phyloP scores from a whole-genome alignment of 2,329 filamentous ascomycete genomes.

The Cercospora zeina region DNA sequence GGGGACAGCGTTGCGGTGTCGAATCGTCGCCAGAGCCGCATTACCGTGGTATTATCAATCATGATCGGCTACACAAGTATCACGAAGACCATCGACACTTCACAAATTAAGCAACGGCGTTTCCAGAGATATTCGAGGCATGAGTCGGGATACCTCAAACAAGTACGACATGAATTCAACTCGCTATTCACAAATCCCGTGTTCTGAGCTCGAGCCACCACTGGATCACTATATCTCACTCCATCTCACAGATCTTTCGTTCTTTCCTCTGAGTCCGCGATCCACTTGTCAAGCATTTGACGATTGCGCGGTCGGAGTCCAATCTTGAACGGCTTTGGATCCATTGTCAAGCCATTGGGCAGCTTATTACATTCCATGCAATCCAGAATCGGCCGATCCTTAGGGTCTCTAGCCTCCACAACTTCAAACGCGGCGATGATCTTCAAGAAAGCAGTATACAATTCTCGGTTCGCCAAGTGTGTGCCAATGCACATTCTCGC shows the following conservation, averaged over 20 bases:
- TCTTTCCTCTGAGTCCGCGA: slow-evolving; percentile 49
- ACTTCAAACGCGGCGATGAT: slow-evolving; percentile 52
- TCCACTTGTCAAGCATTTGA: slow-evolving; percentile 48
- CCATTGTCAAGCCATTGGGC: slow-evolving; percentile 52
- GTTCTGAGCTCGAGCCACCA: not conserved
- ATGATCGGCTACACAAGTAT: not conserved
- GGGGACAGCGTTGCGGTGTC: not conserved
- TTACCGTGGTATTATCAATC: not conserved
- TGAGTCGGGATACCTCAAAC: not conserved
- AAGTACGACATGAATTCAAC: not conserved
- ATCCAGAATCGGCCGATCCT: slow-evolving; percentile 48
- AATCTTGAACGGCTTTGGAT: slow-evolving; percentile 54
- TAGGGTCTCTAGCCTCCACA: slow-evolving; percentile 43
- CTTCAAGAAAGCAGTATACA: slow-evolving; percentile 52
- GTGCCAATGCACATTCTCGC: slow-evolving; percentile 46
- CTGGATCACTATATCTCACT: not conserved
- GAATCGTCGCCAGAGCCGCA: not conserved
- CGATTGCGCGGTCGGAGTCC: slow-evolving; percentile 49
- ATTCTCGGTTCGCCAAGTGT: slow-evolving; percentile 45
- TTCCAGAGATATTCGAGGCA: not conserved
- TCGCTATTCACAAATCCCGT: not conserved
- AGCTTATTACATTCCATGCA: slow-evolving; percentile 49
- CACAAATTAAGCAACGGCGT: not conserved
- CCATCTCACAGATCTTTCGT: slow-evolving; percentile 38
- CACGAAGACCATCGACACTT: not conserved